Evolutionary conservation across 148 eudicot species (phyloP).

Genomic region (Fagopyrum tataricum): DNA sequence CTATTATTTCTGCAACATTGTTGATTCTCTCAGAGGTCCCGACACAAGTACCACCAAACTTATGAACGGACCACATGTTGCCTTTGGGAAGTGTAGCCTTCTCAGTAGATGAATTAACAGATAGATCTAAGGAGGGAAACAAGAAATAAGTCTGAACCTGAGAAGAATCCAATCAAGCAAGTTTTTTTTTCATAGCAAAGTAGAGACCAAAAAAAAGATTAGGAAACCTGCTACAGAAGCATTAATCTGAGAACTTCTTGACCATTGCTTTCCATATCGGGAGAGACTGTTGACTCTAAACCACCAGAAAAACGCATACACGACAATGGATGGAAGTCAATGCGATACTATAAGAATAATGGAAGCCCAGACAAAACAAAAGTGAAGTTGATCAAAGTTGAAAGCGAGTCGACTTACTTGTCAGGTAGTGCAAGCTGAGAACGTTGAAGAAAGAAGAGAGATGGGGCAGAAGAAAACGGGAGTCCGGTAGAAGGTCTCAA

Average conservation of each 20-base stretch:
- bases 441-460: background rate
- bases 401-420: background rate
- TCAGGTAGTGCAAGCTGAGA: background rate
- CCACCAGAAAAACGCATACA: background rate
- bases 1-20: slow-evolving; percentile 77
- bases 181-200: background rate
- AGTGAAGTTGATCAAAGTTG: background rate
- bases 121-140: slow-evolving; percentile 30
- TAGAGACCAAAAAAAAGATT: background rate
- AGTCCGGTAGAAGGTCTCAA: background rate
- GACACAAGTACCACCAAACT: slow-evolving; percentile 98
- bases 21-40: slow-evolving; percentile 76
- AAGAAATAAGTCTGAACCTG: background rate
- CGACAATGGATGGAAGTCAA: background rate
- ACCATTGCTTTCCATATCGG: slow-evolving; percentile 10
- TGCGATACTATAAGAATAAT: background rate
- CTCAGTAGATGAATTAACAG: slow-evolving; percentile 35
- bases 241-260: background rate
- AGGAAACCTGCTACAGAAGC: slow-evolving; percentile 14
- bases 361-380: background rate
- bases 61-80: slow-evolving; percentile 87
- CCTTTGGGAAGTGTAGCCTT: slow-evolving; percentile 51
- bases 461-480: background rate
- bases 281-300: slow-evolving; percentile 3
- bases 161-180: background rate